Evolutionary conservation across 163 green algal species (phyloP).

Genomic region (Coccomyxa subellipsoidea): DNA sequence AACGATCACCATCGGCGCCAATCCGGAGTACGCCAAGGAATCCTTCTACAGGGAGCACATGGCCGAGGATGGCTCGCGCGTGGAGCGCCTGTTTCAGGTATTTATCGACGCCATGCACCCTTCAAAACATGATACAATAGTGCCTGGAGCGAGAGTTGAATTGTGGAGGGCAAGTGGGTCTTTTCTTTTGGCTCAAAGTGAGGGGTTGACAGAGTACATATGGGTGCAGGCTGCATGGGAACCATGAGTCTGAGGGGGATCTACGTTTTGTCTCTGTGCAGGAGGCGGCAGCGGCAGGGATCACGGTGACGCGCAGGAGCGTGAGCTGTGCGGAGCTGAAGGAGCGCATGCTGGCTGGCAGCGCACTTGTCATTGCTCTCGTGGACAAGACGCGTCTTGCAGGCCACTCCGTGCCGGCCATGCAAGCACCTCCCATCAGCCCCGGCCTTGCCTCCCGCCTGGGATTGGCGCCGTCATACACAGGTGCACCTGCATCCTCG

Average conservation of each 20-base stretch:
- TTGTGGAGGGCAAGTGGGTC: too few relatives aligned
- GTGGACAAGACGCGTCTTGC: constrained; percentile 55
- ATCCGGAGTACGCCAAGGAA: constrained; percentile 70
- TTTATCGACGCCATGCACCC: too few relatives aligned
- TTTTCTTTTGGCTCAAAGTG: too few relatives aligned
- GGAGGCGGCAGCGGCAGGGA: constrained; percentile 49
- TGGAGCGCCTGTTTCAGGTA: constrained; percentile 70
- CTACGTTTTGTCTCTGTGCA: constrained; percentile 16
- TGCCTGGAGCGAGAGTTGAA: too few relatives aligned
- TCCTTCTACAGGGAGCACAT: constrained; percentile 84
- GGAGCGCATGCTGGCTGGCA: constrained; percentile 22
- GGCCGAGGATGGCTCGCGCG: constrained; percentile 64
- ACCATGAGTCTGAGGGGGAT: too few relatives aligned
- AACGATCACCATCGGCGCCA: constrained; percentile 79
- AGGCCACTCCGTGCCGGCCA: neutral
- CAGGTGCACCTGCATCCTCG: constrained; percentile 27
- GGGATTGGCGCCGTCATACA: constrained; percentile 42
- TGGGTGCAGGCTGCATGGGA: too few relatives aligned
- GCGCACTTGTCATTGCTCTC: constrained; percentile 49
- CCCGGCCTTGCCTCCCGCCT: constrained; percentile 6
- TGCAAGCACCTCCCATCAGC: neutral
- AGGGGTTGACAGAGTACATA: neutral
- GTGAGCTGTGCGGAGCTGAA: constrained; percentile 52
- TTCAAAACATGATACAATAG: neutral
- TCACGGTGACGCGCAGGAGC: constrained; percentile 53